These are phyloP conservation scores for Aureobasidium sp. DNA, from an alignment of 2,329 filamentous ascomycete genomes.

Conservation along the genomic window DNA sequence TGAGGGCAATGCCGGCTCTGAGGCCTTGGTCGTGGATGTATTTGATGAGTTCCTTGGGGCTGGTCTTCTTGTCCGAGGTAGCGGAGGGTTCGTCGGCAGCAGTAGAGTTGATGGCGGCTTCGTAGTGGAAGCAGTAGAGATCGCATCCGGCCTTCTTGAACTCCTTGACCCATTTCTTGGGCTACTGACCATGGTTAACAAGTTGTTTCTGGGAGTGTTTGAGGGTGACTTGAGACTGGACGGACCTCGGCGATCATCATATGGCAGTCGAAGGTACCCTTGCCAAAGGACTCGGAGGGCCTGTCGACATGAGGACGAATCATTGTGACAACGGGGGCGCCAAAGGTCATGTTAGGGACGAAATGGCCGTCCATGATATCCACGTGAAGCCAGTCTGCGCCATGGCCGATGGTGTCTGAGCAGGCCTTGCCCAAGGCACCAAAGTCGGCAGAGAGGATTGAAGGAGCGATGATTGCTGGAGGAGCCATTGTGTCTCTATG, in stretches of 20 bases:
- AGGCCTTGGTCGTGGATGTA: constrained; percentile 87
- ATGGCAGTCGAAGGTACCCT: constrained; percentile 96
- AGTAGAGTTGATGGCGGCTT: constrained; percentile 77
- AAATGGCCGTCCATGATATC: constrained; percentile 99
- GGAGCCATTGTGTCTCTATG: constrained; percentile 62
- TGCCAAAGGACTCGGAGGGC: constrained; percentile 61
- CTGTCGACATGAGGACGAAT: constrained; percentile 78
- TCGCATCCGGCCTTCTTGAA: constrained; percentile 93
- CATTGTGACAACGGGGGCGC: constrained; percentile 88
- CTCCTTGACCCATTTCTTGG: constrained; percentile 95
- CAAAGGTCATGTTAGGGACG: constrained; percentile 97
- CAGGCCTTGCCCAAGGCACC: constrained; percentile 81
- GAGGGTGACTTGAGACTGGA: neutral
- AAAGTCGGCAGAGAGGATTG: constrained; percentile 97
- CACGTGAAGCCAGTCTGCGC: constrained; percentile 89
- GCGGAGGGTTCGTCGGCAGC: constrained; percentile 73
- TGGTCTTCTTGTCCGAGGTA: constrained; percentile 64
- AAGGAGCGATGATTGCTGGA: constrained; percentile 89
- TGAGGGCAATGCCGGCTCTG: constrained; percentile 90
- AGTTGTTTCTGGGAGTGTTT: neutral
- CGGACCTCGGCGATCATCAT: constrained; percentile 98
- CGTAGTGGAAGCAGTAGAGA: constrained; percentile 99
- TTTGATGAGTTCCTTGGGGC: constrained; percentile 73
- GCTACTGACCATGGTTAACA: constrained; percentile 45
- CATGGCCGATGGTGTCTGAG: constrained; percentile 73